A percentile compares a stretch with the other conserved stretches of the same genome.
Conservation (phyloP, 2,329 filamentous ascomycete genomes). For the Pseudocercospora cruenta region DNA sequence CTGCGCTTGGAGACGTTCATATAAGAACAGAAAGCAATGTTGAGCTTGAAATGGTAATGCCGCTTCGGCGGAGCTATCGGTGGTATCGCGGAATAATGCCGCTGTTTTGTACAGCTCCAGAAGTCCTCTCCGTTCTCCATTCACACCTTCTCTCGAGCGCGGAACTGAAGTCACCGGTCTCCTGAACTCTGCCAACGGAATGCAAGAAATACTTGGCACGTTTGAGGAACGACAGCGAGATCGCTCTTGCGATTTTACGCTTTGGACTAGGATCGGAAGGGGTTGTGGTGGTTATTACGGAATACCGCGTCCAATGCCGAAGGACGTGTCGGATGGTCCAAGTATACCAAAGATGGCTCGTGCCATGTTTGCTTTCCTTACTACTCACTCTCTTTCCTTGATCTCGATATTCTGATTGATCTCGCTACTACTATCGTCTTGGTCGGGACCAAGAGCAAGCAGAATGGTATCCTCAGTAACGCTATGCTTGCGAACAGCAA, state of each 20-base stretch:
- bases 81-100: too few relatives aligned
- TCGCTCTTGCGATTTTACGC: neutral
- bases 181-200: neutral
- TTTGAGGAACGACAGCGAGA: neutral
- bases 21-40: too few relatives aligned
- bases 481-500: constrained; percentile 29
- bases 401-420: neutral
- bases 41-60: too few relatives aligned
- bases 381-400: neutral
- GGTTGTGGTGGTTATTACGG: too few relatives aligned
- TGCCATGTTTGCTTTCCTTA: neutral
- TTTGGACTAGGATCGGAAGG: neutral
- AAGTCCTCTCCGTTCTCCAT: too few relatives aligned
- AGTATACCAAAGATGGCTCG: constrained; percentile 8
- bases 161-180: neutral
- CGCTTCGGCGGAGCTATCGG: neutral
- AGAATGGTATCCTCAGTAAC: constrained; percentile 26
- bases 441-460: neutral
- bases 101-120: too few relatives aligned
- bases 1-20: neutral
- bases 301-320: constrained; percentile 21
- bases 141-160: neutral
- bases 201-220: neutral
- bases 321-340: constrained; percentile 9
- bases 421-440: neutral